Base-by-base conservation (phyloP, 1,284 basidiomycete species). In the Lignosus rhinocerotis region DNA sequence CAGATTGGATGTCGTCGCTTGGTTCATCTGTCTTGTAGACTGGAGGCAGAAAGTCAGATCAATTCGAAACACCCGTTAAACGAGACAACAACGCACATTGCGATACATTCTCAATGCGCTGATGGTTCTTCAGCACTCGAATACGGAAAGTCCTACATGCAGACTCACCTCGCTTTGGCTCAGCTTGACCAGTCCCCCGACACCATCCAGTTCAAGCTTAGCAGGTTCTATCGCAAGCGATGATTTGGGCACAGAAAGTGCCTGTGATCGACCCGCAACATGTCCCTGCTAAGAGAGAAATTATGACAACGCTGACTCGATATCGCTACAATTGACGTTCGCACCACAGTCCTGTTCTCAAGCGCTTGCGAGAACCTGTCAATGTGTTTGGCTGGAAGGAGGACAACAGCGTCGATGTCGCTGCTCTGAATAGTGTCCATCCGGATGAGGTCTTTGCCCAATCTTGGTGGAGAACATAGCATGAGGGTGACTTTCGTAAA, bases 11-110 rank as follows among this genome's bases (percentile, higher is more conserved):
- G 21, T 53, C 55, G 21, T 71, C 70, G 57, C 67, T 71, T 2
- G 58, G 49, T 0, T 69, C 69, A 33, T 70, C 61, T 3, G 68
- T 68, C 36, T 55, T 59, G 58, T 71, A 71, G 21, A 71, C 68
- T 69, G 55, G 2, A 16, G n/a, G 3, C 10, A 16, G 41, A 31
- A 42, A 39, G 36, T 47, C 36, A 17, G 21, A 42, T 16, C 9
- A 30, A 45, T 17, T 12, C 16, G 14, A 17, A 0, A 31, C 48
- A 10, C 33, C 12, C 16, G 6, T 25, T 6, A 21, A 21, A 8
- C 10, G 9, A n/a, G 30, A n/a, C 11, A 9, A 6, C n/a, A 6
- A 51, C 63, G 44, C 39, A 68, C 66, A 63, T 48, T 65, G 60
- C 4, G 60, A 57, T 8, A 68, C 59, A 31, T 56, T 63, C 51